A percentile compares a stretch with the other conserved stretches of the same genome.
phyloP scores from a whole-genome alignment of 108 stramenopile genomes.

The Nannochloropsis granulata region DNA sequence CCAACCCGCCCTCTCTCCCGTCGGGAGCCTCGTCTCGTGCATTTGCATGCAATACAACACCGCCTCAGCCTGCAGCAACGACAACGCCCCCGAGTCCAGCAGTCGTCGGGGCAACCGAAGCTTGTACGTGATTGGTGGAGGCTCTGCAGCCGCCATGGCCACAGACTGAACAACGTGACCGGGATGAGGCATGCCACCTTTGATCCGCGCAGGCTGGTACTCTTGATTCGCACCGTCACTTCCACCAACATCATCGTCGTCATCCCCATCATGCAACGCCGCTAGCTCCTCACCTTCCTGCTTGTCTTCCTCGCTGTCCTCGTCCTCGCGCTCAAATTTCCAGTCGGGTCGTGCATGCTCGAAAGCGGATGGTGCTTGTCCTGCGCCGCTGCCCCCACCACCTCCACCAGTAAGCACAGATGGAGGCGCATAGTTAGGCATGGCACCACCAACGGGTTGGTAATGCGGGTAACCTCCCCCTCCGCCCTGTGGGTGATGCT shows the following conservation, averaged over 20 bases:
- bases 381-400: too few relatives aligned
- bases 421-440: too few relatives aligned
- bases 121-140: neutral
- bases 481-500: too few relatives aligned
- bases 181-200: neutral
- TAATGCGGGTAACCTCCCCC: too few relatives aligned
- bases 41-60: neutral
- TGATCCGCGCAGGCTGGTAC: neutral
- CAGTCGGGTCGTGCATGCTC: too few relatives aligned
- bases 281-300: neutral
- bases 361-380: too few relatives aligned
- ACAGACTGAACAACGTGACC: neutral
- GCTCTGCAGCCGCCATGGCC: neutral
- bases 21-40: neutral
- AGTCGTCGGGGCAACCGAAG: neutral
- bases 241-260: neutral
- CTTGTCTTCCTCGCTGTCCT: neutral
- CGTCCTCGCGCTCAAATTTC: neutral
- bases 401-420: too few relatives aligned
- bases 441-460: too few relatives aligned
- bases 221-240: neutral
- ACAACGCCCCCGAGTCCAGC: neutral
- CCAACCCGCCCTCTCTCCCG: conserved; percentile 46
- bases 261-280: neutral
- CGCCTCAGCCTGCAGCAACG: neutral